phyloP scores from a whole-genome alignment of 1,284 basidiomycete genomes.

The Cryptococcus sp. region DNA sequence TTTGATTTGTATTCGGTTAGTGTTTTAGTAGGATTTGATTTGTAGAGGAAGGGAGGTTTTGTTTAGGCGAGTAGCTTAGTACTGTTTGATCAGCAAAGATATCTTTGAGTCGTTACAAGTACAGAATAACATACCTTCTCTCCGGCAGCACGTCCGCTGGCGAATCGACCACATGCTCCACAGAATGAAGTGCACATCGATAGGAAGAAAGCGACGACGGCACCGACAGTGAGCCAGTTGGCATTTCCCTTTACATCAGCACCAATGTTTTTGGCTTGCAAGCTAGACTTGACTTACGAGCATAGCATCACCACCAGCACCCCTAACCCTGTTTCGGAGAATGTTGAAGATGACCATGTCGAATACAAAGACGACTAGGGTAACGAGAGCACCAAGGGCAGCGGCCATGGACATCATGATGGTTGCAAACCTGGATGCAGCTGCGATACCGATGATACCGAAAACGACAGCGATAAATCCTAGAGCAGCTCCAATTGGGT shows the following conservation, averaged over 20 bases:
- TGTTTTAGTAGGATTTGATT: not conserved
- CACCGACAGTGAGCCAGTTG: slow-evolving; percentile 64
- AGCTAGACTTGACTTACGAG: slow-evolving; percentile 48
- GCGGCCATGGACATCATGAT: slow-evolving; percentile 67
- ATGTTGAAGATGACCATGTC: slow-evolving; percentile 76
- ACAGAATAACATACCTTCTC: slow-evolving; percentile 32
- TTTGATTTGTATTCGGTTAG: not conserved
- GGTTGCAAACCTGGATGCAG: slow-evolving; percentile 63
- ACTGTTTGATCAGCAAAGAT: slow-evolving; percentile 3
- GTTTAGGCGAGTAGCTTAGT: slow-evolving; percentile 4
- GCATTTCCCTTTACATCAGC: slow-evolving; percentile 35
- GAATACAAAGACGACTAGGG: slow-evolving; percentile 65
- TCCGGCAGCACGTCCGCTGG: slow-evolving; percentile 42
- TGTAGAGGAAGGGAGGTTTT: not conserved
- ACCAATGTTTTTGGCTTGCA: not conserved
- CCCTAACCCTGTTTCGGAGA: slow-evolving; percentile 57
- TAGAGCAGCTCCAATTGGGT: slow-evolving; percentile 70
- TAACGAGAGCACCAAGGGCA: slow-evolving; percentile 60
- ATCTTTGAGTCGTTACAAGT: not conserved
- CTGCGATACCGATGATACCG: slow-evolving; percentile 60
- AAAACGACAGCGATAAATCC: slow-evolving; percentile 67
- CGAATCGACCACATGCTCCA: slow-evolving; percentile 63
- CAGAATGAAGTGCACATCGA: slow-evolving; percentile 63
- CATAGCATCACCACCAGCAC: slow-evolving; percentile 49
- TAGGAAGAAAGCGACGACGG: slow-evolving; percentile 60